These are phyloP conservation scores for Zygotorulaspora danielsina DNA, from an alignment of 805 yeast species.

Conservation along the genomic window DNA sequence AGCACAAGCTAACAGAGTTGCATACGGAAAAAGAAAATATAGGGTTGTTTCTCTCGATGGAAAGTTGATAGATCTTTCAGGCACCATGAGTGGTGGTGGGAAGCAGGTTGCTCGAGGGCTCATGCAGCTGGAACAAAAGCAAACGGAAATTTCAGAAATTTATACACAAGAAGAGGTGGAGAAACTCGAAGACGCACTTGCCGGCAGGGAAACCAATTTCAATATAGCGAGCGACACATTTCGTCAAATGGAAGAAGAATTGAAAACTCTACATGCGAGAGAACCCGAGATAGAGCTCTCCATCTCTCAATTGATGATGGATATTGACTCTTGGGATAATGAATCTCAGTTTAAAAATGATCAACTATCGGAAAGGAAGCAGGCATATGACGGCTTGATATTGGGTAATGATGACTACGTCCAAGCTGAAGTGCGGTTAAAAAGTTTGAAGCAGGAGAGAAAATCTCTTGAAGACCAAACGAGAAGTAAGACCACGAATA, in stretches of 20 bases:
- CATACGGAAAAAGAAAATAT: slow-evolving; percentile 75
- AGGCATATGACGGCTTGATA: slow-evolving; percentile 17
- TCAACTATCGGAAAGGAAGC: slow-evolving; percentile 40
- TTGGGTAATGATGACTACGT: slow-evolving; percentile 39
- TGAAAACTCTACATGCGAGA: slow-evolving; percentile 56
- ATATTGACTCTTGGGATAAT: slow-evolving; percentile 53
- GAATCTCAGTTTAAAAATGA: slow-evolving; percentile 48
- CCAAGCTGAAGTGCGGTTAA: slow-evolving; percentile 28
- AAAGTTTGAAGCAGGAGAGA: slow-evolving; percentile 37
- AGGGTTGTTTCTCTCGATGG: slow-evolving; percentile 94
- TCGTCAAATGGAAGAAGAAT: slow-evolving; percentile 54
- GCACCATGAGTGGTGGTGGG: slow-evolving; percentile 98
- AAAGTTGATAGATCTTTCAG: slow-evolving; percentile 83
- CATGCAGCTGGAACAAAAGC: slow-evolving; percentile 50
- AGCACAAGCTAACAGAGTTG: slow-evolving; percentile 78
- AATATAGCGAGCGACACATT: slow-evolving; percentile 47
- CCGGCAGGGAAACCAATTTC: slow-evolving; percentile 50
- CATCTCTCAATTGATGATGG: slow-evolving; percentile 56
- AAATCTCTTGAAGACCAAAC: slow-evolving; percentile 49
- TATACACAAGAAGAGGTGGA: slow-evolving; percentile 53
- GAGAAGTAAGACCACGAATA: slow-evolving; percentile 46
- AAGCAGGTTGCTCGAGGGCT: slow-evolving; percentile 63
- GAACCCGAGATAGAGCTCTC: slow-evolving; percentile 65
- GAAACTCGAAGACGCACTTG: slow-evolving; percentile 49
- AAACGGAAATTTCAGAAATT: slow-evolving; percentile 30